phyloP scores from a whole-genome alignment of 495 filamentous ascomycete genomes.

The Podospora tetraspora region DNA sequence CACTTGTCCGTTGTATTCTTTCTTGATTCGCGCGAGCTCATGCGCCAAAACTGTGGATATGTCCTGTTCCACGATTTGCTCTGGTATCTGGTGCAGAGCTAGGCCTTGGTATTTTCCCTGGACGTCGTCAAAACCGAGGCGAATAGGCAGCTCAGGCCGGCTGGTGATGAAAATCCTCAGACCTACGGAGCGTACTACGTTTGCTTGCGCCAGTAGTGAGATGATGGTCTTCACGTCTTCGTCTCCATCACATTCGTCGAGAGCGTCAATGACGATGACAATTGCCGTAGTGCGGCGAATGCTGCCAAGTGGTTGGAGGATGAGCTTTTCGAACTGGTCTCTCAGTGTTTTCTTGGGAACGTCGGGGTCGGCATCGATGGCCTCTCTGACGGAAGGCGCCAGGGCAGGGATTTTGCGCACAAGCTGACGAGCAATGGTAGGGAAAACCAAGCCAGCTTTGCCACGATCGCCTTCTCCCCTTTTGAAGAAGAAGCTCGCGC shows the following conservation, averaged over 20 bases:
- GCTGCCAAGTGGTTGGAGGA: constrained; percentile 37
- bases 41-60: constrained; percentile 30
- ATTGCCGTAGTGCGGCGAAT: constrained; percentile 7
- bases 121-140: constrained; percentile 26
- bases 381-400: constrained; percentile 28
- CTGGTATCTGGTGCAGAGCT: constrained; percentile 29
- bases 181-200: not conserved
- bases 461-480: constrained; percentile 41
- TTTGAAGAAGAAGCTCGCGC: too few relatives aligned
- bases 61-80: constrained; percentile 31
- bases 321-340: constrained; percentile 47
- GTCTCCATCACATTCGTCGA: constrained; percentile 48
- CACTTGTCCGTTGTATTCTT: constrained; percentile 23
- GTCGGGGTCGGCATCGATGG: constrained; percentile 34
- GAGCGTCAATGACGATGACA: constrained; percentile 47
- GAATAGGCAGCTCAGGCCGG: constrained; percentile 43
- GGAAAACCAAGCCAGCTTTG: constrained; percentile 38
- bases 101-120: constrained; percentile 26
- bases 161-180: constrained; percentile 33
- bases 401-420: constrained; percentile 27
- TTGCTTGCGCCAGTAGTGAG: constrained; percentile 26
- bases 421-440: constrained; percentile 44
- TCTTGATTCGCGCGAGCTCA: constrained; percentile 20
- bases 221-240: constrained; percentile 38
- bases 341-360: constrained; percentile 34